Conservation (phyloP, 2,329 filamentous ascomycete species). For the Neocucurbitaria cava region DNA sequence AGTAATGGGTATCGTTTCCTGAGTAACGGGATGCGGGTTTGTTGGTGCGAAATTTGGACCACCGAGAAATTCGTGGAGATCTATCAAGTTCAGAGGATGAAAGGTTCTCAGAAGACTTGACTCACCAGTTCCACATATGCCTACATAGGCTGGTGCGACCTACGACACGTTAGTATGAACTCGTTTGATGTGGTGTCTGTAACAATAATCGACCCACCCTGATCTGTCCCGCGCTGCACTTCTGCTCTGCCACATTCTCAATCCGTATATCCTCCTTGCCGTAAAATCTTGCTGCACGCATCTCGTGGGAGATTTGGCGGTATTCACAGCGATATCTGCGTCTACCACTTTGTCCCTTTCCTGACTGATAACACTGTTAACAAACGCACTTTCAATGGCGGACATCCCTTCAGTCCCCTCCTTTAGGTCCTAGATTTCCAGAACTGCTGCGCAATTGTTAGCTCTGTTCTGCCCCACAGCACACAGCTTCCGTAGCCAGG, state of each 20-base stretch:
- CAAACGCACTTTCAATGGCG: slow-evolving; percentile 40
- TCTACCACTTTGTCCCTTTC: slow-evolving; percentile 6
- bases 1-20: slow-evolving; percentile 64
- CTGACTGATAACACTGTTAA: slow-evolving; percentile 32
- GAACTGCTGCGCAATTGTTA: background rate
- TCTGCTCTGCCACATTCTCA: slow-evolving; percentile 58
- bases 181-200: background rate
- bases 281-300: slow-evolving; percentile 64
- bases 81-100: too few relatives aligned
- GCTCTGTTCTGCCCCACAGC: slow-evolving; percentile 3
- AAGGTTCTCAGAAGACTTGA: too few relatives aligned
- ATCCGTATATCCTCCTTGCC: slow-evolving; percentile 63
- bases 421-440: background rate
- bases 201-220: slow-evolving; percentile 29
- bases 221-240: slow-evolving; percentile 60
- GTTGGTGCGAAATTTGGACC: slow-evolving; percentile 58
- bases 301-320: slow-evolving; percentile 30
- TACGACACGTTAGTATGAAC: slow-evolving; percentile 18
- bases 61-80: slow-evolving; percentile 62
- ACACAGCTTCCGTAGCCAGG: background rate
- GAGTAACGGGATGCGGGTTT: slow-evolving; percentile 64
- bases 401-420: slow-evolving; percentile 24
- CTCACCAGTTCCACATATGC: slow-evolving; percentile 57
- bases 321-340: slow-evolving; percentile 7
- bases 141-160: slow-evolving; percentile 57